Evolutionary conservation across 805 yeast genomes (phyloP).

Genomic region (Ogataea nonfermentans): DNA sequence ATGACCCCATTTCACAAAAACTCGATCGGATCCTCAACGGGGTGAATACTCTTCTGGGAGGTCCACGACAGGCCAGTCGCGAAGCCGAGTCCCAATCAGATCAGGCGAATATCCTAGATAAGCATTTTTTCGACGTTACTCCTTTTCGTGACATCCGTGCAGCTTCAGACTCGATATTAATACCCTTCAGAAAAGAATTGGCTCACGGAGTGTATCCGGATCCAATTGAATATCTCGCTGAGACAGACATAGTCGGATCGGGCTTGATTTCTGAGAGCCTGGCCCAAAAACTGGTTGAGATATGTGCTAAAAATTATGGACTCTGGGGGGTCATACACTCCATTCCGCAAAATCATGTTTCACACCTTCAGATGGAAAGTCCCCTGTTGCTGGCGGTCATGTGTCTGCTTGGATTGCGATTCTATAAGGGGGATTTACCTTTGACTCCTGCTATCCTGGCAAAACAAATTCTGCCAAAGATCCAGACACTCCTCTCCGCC

Average conservation of each 20-base stretch:
- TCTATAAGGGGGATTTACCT: constrained; percentile 21
- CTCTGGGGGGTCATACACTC: constrained; percentile 54
- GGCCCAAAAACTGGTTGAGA: constrained; percentile 45
- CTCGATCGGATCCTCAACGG: constrained; percentile 4
- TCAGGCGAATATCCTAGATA: constrained; percentile 9
- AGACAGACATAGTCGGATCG: constrained; percentile 26
- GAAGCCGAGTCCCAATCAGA: constrained; percentile 4
- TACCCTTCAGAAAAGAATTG: constrained; percentile 29
- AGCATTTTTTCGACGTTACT: constrained; percentile 21
- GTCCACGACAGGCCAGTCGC: constrained; percentile 1
- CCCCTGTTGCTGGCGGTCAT: constrained; percentile 62
- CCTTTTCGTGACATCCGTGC: constrained; percentile 27
- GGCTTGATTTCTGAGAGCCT: constrained; percentile 47
- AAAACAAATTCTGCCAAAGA: constrained; percentile 42
- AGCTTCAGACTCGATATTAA: constrained; percentile 18
- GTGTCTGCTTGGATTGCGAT: constrained; percentile 57
- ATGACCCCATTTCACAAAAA: neutral
- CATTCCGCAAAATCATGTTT: constrained; percentile 51
- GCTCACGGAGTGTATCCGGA: constrained; percentile 16
- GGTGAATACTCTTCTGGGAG: constrained; percentile 5
- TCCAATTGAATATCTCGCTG: neutral
- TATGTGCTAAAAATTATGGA: constrained; percentile 58
- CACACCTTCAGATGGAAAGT: constrained; percentile 45
- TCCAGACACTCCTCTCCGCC: constrained; percentile 45
- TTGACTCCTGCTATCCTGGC: constrained; percentile 31